A percentile compares a stretch with the other conserved stretches of the same genome.
Evolutionary conservation across 495 filamentous ascomycete species (phyloP).

Genomic region (Rhypophila decipiens): DNA sequence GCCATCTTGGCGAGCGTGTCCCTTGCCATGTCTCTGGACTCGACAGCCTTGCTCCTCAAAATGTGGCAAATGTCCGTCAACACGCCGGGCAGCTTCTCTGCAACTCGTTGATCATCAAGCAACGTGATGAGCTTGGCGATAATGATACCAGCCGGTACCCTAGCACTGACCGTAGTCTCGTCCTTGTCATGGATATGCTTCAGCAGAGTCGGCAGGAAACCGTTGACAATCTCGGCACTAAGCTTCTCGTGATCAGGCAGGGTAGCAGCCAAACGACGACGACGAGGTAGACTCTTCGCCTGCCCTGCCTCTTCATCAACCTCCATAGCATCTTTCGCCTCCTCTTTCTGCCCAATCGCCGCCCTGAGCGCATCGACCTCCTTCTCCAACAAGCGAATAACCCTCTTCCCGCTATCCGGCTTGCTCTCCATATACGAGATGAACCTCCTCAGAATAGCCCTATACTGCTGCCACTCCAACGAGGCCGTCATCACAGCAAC

Average conservation of each 20-base stretch:
- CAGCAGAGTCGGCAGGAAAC: conserved; percentile 68
- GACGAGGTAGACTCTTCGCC: conserved; percentile 7
- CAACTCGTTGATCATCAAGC: conserved; percentile 64
- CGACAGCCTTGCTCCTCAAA: conserved; percentile 78
- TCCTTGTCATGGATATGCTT: conserved; percentile 89
- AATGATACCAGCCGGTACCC: conserved; percentile 80
- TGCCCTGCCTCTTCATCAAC: conserved; percentile 25
- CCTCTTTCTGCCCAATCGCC: conserved; percentile 41
- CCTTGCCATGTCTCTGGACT: conserved; percentile 82
- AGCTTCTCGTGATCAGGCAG: conserved; percentile 67
- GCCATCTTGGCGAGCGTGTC: conserved; percentile 82
- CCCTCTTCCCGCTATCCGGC: conserved; percentile 75
- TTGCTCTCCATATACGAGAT: conserved; percentile 72
- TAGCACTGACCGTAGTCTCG: conserved; percentile 83
- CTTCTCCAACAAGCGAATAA: conserved; percentile 73
- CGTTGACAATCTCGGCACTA: conserved; percentile 62
- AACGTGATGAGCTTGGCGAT: conserved; percentile 78
- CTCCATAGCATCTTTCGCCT: conserved; percentile 29
- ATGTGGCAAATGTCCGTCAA: conserved; percentile 90
- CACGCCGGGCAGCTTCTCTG: conserved; percentile 68
- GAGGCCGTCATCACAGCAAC: conserved; percentile 67
- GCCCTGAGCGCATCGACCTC: conserved; percentile 66
- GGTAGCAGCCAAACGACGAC: conserved; percentile 52
- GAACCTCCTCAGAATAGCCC: conserved; percentile 72
- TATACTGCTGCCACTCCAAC: conserved; percentile 88